Evolutionary conservation across 2,329 filamentous ascomycete genomes (phyloP).

Genomic region (Fusarium sp.): DNA sequence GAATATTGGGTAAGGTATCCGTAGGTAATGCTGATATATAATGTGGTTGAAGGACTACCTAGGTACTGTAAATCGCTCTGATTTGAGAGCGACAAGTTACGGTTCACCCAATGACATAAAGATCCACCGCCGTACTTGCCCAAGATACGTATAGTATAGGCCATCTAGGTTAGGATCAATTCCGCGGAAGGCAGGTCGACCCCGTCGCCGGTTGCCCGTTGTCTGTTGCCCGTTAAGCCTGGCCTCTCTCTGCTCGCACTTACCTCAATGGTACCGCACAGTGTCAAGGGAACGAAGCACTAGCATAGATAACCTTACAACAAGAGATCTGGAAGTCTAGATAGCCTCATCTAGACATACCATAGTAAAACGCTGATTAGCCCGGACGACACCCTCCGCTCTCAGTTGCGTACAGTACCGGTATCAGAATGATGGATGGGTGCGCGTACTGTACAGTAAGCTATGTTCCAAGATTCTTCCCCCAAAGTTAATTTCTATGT

Average conservation of each 20-base stretch:
- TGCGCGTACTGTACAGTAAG: not conserved
- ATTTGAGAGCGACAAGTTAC: not conserved
- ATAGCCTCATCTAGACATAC: not conserved
- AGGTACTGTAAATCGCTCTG: not conserved
- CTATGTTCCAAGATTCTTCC: constrained; percentile 1
- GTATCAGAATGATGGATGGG: too few species aligned
- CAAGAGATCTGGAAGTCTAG: not conserved
- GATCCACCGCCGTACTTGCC: too few species aligned
- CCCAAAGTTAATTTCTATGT: constrained; percentile 11
- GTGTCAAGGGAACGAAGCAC: not conserved
- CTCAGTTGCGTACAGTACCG: not conserved
- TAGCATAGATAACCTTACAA: not conserved
- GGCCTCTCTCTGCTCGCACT: not conserved
- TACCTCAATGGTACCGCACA: not conserved
- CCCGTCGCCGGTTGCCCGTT: too few species aligned
- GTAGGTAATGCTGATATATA: too few species aligned
- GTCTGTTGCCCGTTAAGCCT: not conserved
- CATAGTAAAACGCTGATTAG: not conserved
- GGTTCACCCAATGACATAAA: not conserved
- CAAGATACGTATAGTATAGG: too few species aligned
- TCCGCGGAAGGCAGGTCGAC: too few species aligned
- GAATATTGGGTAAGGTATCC: too few species aligned
- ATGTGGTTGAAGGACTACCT: not conserved
- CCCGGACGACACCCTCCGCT: not conserved
- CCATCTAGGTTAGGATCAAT: too few species aligned